Evolutionary conservation across 2,329 filamentous ascomycete species (phyloP).

Genomic region (Zasmidium cellare): DNA sequence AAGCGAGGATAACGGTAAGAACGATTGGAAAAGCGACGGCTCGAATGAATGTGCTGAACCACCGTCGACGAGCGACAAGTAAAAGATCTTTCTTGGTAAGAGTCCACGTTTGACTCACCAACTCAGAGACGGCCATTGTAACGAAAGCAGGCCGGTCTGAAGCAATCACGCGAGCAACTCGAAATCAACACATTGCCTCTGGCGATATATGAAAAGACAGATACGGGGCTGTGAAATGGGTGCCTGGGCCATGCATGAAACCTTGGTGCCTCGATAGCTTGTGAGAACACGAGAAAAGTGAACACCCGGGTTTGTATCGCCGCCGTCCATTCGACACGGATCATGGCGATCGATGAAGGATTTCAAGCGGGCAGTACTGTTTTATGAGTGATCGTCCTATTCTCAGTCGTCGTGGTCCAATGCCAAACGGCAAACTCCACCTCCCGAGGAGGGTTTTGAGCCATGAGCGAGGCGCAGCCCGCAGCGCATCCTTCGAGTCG

Average conservation of each 20-base stretch:
- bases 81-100: slow-evolving; percentile 57
- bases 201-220: neutral
- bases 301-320: neutral
- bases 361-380: neutral
- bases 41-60: slow-evolving; percentile 53
- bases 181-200: neutral
- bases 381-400: neutral
- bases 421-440: neutral
- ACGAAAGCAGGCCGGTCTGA: neutral
- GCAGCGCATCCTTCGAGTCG: neutral
- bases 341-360: neutral
- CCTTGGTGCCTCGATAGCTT: neutral
- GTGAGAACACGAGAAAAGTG: neutral
- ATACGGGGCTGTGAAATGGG: neutral
- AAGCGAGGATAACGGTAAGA: slow-evolving; percentile 47
- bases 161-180: neutral
- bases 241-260: neutral
- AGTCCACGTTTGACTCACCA: slow-evolving; percentile 50
- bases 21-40: slow-evolving; percentile 56
- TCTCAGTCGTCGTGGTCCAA: neutral
- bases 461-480: neutral
- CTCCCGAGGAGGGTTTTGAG: neutral
- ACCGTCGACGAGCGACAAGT: slow-evolving; percentile 53
- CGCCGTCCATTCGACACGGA: neutral
- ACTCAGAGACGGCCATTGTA: slow-evolving; percentile 15